Conservation (phyloP, 345 rosid genomes). For the Ceriops decandra region DNA sequence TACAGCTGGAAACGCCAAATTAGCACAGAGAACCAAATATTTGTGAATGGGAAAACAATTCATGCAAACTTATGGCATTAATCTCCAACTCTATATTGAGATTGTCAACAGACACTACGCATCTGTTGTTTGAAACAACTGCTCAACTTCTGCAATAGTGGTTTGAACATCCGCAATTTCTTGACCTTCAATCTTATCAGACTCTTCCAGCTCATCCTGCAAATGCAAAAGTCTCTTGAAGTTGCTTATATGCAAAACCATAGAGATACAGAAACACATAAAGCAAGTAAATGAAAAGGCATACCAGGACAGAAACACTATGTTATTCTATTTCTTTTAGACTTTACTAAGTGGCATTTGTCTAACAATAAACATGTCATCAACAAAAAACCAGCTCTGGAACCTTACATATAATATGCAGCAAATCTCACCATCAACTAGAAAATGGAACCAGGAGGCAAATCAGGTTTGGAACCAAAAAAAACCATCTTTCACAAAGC, state of each 20-base stretch:
- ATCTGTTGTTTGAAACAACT: slow-evolving; percentile 51
- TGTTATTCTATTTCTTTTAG: too few species aligned
- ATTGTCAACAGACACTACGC: slow-evolving; percentile 26
- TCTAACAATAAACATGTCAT: too few species aligned
- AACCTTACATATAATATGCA: too few species aligned
- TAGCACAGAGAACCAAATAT: background rate
- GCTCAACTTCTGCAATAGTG: slow-evolving; percentile 56
- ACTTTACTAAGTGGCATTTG: too few species aligned
- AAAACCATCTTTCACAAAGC: too few species aligned
- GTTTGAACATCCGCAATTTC: slow-evolving; percentile 66
- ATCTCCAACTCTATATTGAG: background rate
- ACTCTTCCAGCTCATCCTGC: slow-evolving; percentile 65
- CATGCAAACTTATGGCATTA: slow-evolving; percentile 8
- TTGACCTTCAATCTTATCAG: slow-evolving; percentile 46
- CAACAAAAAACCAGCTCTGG: too few species aligned
- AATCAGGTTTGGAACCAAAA: too few species aligned
- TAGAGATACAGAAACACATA: background rate
- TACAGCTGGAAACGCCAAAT: background rate
- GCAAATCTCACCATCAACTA: too few species aligned
- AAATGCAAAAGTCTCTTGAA: slow-evolving; percentile 5
- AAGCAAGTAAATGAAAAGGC: background rate
- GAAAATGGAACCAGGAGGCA: too few species aligned
- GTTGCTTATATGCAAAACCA: background rate
- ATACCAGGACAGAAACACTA: background rate
- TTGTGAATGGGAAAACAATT: slow-evolving; percentile 5